Evolutionary conservation across 1,139 yeast species (phyloP), one percentile per base, ranked within the genome.

Genomic region (Candida anutae): DNA sequence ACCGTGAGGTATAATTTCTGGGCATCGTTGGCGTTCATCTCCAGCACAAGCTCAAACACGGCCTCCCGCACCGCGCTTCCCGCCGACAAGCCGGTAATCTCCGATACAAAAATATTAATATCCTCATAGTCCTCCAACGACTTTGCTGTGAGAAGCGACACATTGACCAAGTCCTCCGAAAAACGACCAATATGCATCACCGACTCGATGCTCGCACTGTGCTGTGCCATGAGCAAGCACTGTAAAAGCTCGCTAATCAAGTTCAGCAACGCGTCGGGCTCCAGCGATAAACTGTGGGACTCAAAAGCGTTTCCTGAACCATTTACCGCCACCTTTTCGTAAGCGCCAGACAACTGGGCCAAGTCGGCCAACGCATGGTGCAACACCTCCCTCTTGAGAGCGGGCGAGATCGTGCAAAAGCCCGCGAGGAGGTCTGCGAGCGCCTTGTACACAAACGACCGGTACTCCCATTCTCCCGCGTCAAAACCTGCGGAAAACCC

Each of bases 31-130:
- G 49, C 48, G 28, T 64, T 59, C 26, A 71, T 37, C 21, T 72
- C 78, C 1, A 63, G 48, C 13, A 75, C 38, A 15, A 65, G 62
- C 21, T 76, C 83, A 28, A 55, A 50, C 2, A 73, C 48, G 0
- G 77, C 59, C 30, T 76, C 81, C 34, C 90, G 61, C 2, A 71
- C 65, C 4, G 64, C 50, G 9, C 55, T 53, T 5, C 56, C 64
- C 16, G 68, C 58, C 2, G 71, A 58, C 23, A 83, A 59, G 1
- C 87, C 94, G 1, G 83, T 66, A 32, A 81, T 84, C 24, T 77
- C 80, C 5, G 84, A 71, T 5, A 84, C 81, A 48, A 73, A 85
- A 5, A 53, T 57, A 43, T 84, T 83, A 46, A 76, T 69, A 45
- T 85, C 90, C 8, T 48, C 52, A 33, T 60, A 65, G 12, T 49